Evolutionary conservation across 805 yeast genomes (phyloP), one percentile per base, ranked within the genome.

Genomic region (Pichia occidentalis): DNA sequence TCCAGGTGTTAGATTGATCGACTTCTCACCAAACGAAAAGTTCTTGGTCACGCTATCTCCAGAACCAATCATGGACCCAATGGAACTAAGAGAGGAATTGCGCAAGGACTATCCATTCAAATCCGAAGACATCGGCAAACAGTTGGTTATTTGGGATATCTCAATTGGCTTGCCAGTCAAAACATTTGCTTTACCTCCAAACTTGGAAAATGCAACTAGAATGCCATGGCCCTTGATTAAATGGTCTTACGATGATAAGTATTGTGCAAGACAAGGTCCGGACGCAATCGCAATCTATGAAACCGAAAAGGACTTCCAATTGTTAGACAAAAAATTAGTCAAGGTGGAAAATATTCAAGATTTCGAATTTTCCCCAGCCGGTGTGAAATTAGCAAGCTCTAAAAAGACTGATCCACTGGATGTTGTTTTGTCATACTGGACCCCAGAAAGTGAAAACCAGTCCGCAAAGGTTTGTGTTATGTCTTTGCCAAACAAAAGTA

Each of bases 191-290:
- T 70, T 90, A 54, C 85, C 90, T 43, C 84, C 85, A 45, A 70
- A 75, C 55, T 67, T 80, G 56, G 80, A 78, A 55, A 65, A 70
- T 27, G 71, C 73, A 63, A 76, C 73, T 64, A 76, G 71, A 43
- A 75, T 79, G 78, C 77, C 82, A 45, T 92, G 98, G 98, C 98
- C 98, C 34, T 75, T 90, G 54, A 80, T 92, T 60, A 87, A 87
- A 66, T 92, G 97, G 97, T 85, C 97, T 31, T 71, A 67, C 53
- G 94, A 92, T 64, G 95, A 85, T 64, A 79, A 76, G 61, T 92
- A 79, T 70, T 85, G 95, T 67, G 97, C 96, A 39, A 82, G 98
- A 68, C 75, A 85, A 63, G 90, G 92, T 36, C 95, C 95, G 39
- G 92, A 85, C 45, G 94, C 94, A 24, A 70, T 92, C 50, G 88